Percentiles rank a stretch among this genome's conserved stretches.
Evolutionary conservation across 2,329 filamentous ascomycete species (phyloP).

Genomic region (Stagonosporopsis cucurbitacearum): DNA sequence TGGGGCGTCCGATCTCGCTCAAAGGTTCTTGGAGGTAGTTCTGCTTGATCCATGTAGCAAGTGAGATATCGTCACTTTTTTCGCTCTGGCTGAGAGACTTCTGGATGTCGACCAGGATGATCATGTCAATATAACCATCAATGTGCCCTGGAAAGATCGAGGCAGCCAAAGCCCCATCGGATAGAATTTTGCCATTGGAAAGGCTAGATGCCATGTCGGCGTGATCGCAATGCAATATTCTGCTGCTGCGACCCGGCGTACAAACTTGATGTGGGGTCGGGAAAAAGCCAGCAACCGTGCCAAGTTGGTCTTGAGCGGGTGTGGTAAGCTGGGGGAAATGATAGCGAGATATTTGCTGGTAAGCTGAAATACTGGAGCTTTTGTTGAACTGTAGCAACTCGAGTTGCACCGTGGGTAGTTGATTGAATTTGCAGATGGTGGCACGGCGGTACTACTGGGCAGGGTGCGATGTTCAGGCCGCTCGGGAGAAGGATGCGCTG

Average conservation of each 20-base stretch:
- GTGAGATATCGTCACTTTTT: conserved; percentile 25
- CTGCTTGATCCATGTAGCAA: conserved; percentile 33
- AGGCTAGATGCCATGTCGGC: conserved; percentile 15
- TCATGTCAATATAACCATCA: conserved; percentile 33
- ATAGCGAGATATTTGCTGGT: background rate
- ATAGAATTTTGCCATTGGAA: background rate
- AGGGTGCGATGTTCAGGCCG: conserved; percentile 10
- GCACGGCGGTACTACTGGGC: background rate
- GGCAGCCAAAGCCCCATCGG: conserved; percentile 8
- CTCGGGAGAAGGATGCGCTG: conserved; percentile 5
- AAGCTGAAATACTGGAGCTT: no score
- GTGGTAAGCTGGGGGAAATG: background rate
- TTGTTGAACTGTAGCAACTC: background rate
- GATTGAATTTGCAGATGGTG: background rate
- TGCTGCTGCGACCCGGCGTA: background rate
- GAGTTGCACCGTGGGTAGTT: background rate
- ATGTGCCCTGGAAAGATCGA: conserved; percentile 24
- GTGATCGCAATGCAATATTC: background rate
- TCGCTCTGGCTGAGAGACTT: conserved; percentile 29
- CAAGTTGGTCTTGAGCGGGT: background rate
- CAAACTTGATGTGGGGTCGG: conserved; percentile 11
- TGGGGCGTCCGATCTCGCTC: conserved; percentile 13
- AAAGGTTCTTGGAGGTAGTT: conserved; percentile 29
- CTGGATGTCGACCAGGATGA: conserved; percentile 31
- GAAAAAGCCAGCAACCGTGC: conserved; percentile 8